Evolutionary conservation across 2,329 filamentous ascomycete species (phyloP), one percentile per base, ranked within the genome.

Genomic region (Stagonosporopsis chrysanthemi): DNA sequence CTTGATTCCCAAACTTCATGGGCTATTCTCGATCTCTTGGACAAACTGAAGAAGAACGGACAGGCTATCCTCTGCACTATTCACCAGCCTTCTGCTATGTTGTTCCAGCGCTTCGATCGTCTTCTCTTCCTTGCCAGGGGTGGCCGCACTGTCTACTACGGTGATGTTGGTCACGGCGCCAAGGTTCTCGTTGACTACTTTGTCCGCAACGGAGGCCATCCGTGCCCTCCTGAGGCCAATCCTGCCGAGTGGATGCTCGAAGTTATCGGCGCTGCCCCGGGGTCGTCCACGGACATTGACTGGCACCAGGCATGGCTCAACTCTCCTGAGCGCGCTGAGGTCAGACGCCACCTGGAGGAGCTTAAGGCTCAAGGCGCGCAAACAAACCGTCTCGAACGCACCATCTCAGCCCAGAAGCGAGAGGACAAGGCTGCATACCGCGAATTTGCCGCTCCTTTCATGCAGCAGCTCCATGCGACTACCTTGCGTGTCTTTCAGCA

Each of bases 1-100:
- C 86, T 97, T 19, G 94, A 97, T 77, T 91, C 88, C 71, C 92
- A 97, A 76, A 96, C 93, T 1, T 94, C 92, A 0, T 97, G 92
- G 91, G 90, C 91, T 62, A 97, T 97, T 72, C 84, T 92, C 42
- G 89, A 92, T 74, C 84, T 97, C 11, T 84, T 98, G 38, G 90
- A 96, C 77, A 97, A 96, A 78, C 83, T 97, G 31, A 92, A 92
- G 68, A 90, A 94, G 75, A 90, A 88, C 61, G 93, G 94, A 15
- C 74, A 76, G 50, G 93, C 94, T 48, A 91, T 97, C 77, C 87
- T 97, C n/a, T 97, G 92, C 80, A 97, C 94, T 0, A 97, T 97
- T 60, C 94, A 98, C 75, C 94, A 98, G 77, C 94, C 94, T n/a
- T 96, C 91, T 14, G 92, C 93, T 31, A 92, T 96, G 84, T 83